Evolutionary conservation across 2,329 filamentous ascomycete genomes (phyloP).

Genomic region (Fusarium continuum): DNA sequence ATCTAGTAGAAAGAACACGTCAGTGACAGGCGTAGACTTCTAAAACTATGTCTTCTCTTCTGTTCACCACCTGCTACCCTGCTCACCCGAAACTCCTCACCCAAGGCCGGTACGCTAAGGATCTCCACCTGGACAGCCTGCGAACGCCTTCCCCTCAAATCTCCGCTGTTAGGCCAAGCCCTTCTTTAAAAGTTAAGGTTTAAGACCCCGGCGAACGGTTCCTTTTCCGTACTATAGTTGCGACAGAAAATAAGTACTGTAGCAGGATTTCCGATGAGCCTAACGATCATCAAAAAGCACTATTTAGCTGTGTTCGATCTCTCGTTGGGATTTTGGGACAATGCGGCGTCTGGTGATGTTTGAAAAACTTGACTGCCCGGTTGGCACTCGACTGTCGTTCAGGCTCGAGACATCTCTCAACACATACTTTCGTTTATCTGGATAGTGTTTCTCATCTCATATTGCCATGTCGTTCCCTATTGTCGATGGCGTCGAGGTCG

Average conservation of each 20-base stretch:
- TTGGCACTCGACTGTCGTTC: constrained; percentile 5
- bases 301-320: background rate
- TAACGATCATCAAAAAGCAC: background rate
- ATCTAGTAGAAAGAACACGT: no score
- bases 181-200: background rate
- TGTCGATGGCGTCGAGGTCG: constrained; percentile 7
- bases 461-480: constrained; percentile 10
- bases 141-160: background rate
- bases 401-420: no score
- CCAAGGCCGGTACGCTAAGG: background rate
- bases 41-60: no score
- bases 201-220: no score
- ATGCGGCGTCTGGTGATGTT: background rate
- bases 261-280: background rate
- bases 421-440: no score
- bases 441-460: background rate
- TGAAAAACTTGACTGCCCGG: background rate
- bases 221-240: no score
- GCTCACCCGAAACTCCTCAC: background rate
- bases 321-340: no score
- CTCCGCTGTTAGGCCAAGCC: background rate
- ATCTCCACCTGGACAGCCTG: background rate
- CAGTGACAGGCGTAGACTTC: no score
- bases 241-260: no score
- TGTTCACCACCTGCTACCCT: no score